A percentile compares a stretch with the other conserved stretches of the same genome.
Conservation (phyloP, 441 rosid species). For the Pelargonium myrrhifolium region DNA sequence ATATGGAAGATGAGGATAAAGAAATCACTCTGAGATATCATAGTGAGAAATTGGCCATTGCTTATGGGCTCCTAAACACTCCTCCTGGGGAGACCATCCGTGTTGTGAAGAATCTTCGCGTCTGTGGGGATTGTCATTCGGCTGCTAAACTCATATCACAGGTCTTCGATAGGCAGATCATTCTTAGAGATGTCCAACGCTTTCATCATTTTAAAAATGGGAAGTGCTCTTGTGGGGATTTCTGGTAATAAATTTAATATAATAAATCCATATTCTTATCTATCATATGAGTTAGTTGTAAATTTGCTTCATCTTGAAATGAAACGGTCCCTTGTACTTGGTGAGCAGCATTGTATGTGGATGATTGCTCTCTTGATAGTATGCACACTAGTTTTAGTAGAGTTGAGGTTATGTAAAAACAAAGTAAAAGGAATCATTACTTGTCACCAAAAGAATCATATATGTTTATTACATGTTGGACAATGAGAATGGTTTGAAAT, state of each 20-base stretch:
- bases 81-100: constrained; percentile 44
- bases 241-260: constrained; percentile 35
- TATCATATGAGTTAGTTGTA: background rate
- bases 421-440: background rate
- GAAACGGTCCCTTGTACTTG: background rate
- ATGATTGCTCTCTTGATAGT: background rate
- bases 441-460: background rate
- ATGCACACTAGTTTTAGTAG: background rate
- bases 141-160: constrained; percentile 50
- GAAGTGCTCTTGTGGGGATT: constrained; percentile 55
- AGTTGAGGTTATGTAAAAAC: background rate
- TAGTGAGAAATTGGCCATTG: constrained; percentile 53
- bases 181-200: constrained; percentile 62
- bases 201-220: constrained; percentile 60
- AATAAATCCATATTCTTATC: constrained; percentile 12
- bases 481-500: background rate
- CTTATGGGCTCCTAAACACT: constrained; percentile 49
- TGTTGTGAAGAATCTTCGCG: constrained; percentile 55
- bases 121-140: constrained; percentile 60
- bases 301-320: background rate
- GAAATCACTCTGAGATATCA: constrained; percentile 52
- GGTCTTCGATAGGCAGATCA: constrained; percentile 39
- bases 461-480: background rate
- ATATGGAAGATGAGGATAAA: constrained; percentile 42
- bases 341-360: background rate